A percentile compares a stretch with the other conserved stretches of the same genome.
These are phyloP conservation scores for Lipomyces lipofer DNA, from an alignment of 805 yeast genomes.

Conservation along the genomic window DNA sequence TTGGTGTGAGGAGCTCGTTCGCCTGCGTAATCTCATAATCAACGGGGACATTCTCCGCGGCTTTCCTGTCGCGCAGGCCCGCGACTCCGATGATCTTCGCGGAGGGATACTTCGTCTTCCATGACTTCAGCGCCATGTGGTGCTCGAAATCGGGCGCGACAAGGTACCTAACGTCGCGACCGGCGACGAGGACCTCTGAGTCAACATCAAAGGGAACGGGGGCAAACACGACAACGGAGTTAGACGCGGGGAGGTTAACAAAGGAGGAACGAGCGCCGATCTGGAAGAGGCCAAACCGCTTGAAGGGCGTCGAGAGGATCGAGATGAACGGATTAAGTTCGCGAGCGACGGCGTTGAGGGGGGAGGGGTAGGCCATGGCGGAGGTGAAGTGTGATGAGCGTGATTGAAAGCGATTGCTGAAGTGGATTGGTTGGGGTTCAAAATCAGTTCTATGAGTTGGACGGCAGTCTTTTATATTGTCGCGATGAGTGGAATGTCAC, in stretches of 20 bases:
- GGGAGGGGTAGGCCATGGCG: slow-evolving; percentile 30
- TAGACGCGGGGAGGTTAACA: slow-evolving; percentile 12
- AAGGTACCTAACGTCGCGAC: slow-evolving; percentile 38
- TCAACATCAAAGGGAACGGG: slow-evolving; percentile 29
- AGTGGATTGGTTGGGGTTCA: no score
- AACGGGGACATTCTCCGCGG: slow-evolving; percentile 21
- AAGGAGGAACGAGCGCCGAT: slow-evolving; percentile 31
- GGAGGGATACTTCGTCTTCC: slow-evolving; percentile 53
- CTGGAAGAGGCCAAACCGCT: slow-evolving; percentile 27
- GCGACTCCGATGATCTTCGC: slow-evolving; percentile 58
- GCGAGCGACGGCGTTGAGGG: slow-evolving; percentile 31
- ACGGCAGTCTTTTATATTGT: not conserved
- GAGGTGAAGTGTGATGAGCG: not conserved
- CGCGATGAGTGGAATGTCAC: no score
- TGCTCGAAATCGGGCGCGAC: slow-evolving; percentile 68
- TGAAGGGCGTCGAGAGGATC: slow-evolving; percentile 30
- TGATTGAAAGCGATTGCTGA: not conserved
- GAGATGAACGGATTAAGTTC: slow-evolving; percentile 19
- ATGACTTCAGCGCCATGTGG: slow-evolving; percentile 60
- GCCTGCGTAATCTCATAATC: slow-evolving; percentile 20
- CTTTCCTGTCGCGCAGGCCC: slow-evolving; percentile 31
- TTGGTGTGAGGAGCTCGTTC: slow-evolving; percentile 12
- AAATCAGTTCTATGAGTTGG: no score
- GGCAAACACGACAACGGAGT: slow-evolving; percentile 24
- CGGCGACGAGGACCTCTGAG: slow-evolving; percentile 19